Percentiles rank a stretch among this genome's conserved stretches.
phyloP scores from a whole-genome alignment of 129 eudicot genomes.

The Helianthus tuberosus region DNA sequence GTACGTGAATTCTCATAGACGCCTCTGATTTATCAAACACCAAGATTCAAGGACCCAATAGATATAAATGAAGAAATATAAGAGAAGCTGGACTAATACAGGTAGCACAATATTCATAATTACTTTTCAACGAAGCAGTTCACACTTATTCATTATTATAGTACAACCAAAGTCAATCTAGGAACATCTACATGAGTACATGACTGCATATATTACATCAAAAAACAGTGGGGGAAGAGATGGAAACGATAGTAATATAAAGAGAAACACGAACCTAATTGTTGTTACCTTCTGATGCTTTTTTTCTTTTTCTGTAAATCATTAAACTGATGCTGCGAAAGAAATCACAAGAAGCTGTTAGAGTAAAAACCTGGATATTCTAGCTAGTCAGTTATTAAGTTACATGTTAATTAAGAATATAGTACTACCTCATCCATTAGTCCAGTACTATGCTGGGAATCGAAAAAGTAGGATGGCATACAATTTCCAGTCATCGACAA shows the following conservation, averaged over 20 bases:
- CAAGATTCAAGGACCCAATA: not conserved
- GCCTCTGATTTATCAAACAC: no score
- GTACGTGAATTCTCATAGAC: no score
- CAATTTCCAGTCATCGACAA: slow-evolving; percentile 12
- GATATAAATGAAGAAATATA: not conserved
- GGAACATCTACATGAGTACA: slow-evolving; percentile 19
- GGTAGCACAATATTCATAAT: slow-evolving; percentile 20
- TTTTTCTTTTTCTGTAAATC: slow-evolving; percentile 19
- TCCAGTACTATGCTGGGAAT: slow-evolving; percentile 21
- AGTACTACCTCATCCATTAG: slow-evolving; percentile 27
- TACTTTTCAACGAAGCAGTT: not conserved
- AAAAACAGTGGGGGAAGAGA: slow-evolving; percentile 27
- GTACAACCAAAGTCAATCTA: not conserved
- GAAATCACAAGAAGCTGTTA: slow-evolving; percentile 6
- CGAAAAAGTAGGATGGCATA: slow-evolving; percentile 14
- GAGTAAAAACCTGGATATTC: not conserved
- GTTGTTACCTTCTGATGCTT: slow-evolving; percentile 30
- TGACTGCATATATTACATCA: slow-evolving; percentile 14
- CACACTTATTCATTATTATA: slow-evolving; percentile 11
- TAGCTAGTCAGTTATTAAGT: not conserved
- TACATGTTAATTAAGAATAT: not conserved
- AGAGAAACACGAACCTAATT: slow-evolving; percentile 12
- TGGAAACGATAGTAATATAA: not conserved
- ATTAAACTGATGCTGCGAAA: slow-evolving; percentile 28
- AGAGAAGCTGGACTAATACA: slow-evolving; percentile 6